Base-by-base conservation (phyloP, 2,329 filamentous ascomycete genomes). In the Penicillium italicum region DNA sequence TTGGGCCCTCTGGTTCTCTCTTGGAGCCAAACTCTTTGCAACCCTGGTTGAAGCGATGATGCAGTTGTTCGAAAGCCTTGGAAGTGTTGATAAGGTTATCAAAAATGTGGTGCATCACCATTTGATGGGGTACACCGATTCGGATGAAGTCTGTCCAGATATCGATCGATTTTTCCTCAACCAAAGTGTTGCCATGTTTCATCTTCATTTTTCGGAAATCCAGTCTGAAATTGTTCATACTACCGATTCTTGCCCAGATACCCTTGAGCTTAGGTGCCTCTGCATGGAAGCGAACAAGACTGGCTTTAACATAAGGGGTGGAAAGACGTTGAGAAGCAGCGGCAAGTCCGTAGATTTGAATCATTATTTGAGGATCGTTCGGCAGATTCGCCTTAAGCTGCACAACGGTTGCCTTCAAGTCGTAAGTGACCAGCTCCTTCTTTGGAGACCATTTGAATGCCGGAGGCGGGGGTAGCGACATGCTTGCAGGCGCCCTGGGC, bases 361-460 rank as follows among this genome's bases (percentile, higher is more conserved):
- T 67, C 90, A 99, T 92, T 72, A 97, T 79, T 0, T 86, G 84
- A n/a, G 94, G 95, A 65, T 97, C 92, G 18, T 87, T 80, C 1
- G 94, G 93, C 84, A 97, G 86, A 42, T 87, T 86, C 5, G 89
- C 90, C 74, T 97, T 97, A 62, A 97, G 74, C 69, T 97, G 93
- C 20, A 97, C 76, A 33, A 97, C 81, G 1, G 85, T 84, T 5
- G 88, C 86, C 72, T 90, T 94, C 64, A 96, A 78, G 69, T 97
- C 93, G 18, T 96, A 74, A 1, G 89, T 89, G 12, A 95, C 76
- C 14, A 96, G 79, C 69, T 99, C 93, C 28, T 63, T 58, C 46
- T 68, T 71, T 43, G 64, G 56, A 28, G 67, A 59, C 8, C 67
- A 60, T 34, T 60, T 52, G 22, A 62, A 56, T 9, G 47, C 40